phyloP scores from a whole-genome alignment of 768 basidiomycete genomes.

The Boletus sensibilis region DNA sequence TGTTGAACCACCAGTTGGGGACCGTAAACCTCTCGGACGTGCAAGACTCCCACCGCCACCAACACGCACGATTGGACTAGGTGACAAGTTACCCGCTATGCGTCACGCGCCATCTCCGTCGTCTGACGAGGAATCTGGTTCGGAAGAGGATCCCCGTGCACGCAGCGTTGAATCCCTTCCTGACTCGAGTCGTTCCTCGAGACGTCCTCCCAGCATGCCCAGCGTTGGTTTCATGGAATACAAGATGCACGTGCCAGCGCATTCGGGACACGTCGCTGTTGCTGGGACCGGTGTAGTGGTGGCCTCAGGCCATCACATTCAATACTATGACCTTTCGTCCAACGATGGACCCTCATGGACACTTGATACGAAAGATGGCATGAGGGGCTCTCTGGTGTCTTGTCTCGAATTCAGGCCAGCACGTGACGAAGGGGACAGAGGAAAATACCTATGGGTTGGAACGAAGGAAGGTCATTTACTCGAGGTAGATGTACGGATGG shows the following conservation, averaged over 20 bases:
- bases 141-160: slow-evolving; percentile 56
- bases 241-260: slow-evolving; percentile 53
- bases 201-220: slow-evolving; percentile 42
- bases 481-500: slow-evolving; percentile 74
- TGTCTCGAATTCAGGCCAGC: slow-evolving; percentile 76
- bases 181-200: slow-evolving; percentile 66
- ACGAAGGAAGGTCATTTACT: slow-evolving; percentile 87
- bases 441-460: slow-evolving; percentile 77
- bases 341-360: slow-evolving; percentile 45
- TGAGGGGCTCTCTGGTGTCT: slow-evolving; percentile 70
- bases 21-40: slow-evolving; percentile 30
- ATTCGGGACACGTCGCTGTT: slow-evolving; percentile 52
- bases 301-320: slow-evolving; percentile 57
- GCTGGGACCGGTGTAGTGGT: slow-evolving; percentile 60
- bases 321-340: slow-evolving; percentile 57
- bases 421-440: slow-evolving; percentile 45
- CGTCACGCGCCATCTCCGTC: slow-evolving; percentile 45
- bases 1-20: slow-evolving; percentile 22
- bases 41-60: slow-evolving; percentile 67
- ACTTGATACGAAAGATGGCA: slow-evolving; percentile 62
- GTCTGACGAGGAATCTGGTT: slow-evolving; percentile 55
- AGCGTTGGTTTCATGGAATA: slow-evolving; percentile 40
- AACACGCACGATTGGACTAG: slow-evolving; percentile 65
- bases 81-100: slow-evolving; percentile 67
- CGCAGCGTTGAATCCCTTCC: slow-evolving; percentile 56